Conservation (phyloP, 2,329 filamentous ascomycete species). For the Colletotrichum destructivum region DNA sequence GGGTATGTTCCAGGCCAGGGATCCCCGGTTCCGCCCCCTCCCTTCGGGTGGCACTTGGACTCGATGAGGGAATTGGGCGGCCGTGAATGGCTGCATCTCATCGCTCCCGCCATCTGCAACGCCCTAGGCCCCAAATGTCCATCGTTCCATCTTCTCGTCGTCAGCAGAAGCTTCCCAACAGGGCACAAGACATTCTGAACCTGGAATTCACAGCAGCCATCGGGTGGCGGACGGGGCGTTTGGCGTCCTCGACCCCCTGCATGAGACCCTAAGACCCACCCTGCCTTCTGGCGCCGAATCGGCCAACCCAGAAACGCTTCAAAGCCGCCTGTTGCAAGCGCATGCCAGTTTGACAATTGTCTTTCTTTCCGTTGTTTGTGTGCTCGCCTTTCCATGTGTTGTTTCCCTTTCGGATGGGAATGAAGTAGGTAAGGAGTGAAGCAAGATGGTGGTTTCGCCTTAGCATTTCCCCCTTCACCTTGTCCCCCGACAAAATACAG, state of each 20-base stretch:
- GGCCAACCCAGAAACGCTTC: slow-evolving; percentile 2
- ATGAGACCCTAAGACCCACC: background rate
- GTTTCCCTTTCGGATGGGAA: no score
- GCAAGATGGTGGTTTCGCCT: no score
- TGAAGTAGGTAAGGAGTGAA: no score
- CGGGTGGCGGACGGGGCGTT: background rate
- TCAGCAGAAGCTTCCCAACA: background rate
- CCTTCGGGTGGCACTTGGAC: background rate
- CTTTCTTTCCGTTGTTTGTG: no score
- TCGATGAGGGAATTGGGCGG: background rate
- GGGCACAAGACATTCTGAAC: background rate
- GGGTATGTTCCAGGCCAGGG: slow-evolving; percentile 26
- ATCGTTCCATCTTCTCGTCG: background rate
- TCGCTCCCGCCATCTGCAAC: slow-evolving; percentile 24
- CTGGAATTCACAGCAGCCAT: background rate
- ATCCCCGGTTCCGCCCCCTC: slow-evolving; percentile 1
- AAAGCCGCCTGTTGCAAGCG: background rate
- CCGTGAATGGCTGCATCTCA: slow-evolving; percentile 17
- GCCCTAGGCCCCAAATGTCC: slow-evolving; percentile 18
- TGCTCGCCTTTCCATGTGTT: background rate
- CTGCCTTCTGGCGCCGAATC: background rate
- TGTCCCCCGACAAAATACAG: background rate
- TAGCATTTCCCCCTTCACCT: no score
- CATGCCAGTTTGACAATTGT: no score
- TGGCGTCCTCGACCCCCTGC: background rate